Conservation (phyloP, 108 stramenopile genomes). For the Skeletonema menzelii region DNA sequence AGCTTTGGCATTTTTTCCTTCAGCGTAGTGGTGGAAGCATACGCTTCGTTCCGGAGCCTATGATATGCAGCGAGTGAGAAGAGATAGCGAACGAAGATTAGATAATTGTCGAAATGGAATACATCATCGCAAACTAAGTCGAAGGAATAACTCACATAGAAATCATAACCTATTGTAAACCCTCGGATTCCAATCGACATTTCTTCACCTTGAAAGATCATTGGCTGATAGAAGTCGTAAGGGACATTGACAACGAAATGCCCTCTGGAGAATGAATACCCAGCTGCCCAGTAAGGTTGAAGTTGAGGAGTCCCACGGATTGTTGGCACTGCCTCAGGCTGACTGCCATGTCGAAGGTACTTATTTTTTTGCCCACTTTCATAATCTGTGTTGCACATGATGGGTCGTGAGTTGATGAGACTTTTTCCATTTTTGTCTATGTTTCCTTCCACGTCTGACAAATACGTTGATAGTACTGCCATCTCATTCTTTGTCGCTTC, state of each 20-base stretch:
- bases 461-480: slow-evolving; percentile 90
- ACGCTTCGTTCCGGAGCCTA: slow-evolving; percentile 78
- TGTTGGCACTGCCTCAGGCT: slow-evolving; percentile 74
- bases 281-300: slow-evolving; percentile 92
- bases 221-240: slow-evolving; percentile 69
- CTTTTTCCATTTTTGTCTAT: slow-evolving; percentile 71
- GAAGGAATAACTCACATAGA: slow-evolving; percentile 44
- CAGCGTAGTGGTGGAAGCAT: slow-evolving; percentile 87
- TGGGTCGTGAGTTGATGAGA: slow-evolving; percentile 74
- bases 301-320: slow-evolving; percentile 78
- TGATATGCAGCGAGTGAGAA: neutral
- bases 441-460: slow-evolving; percentile 80
- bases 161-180: slow-evolving; percentile 89
- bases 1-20: slow-evolving; percentile 50
- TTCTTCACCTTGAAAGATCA: slow-evolving; percentile 93
- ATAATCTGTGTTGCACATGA: slow-evolving; percentile 91
- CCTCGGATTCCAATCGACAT: slow-evolving; percentile 87
- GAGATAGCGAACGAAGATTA: neutral
- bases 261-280: slow-evolving; percentile 86
- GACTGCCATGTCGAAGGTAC: slow-evolving; percentile 85
- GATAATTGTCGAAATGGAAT: neutral
- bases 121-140: neutral
- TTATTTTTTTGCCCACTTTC: slow-evolving; percentile 75
- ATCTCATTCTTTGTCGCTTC: slow-evolving; percentile 85
- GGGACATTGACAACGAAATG: slow-evolving; percentile 88